Conservation (phyloP, 495 filamentous ascomycete genomes). For the Lasiosphaeriaceae sp. region DNA sequence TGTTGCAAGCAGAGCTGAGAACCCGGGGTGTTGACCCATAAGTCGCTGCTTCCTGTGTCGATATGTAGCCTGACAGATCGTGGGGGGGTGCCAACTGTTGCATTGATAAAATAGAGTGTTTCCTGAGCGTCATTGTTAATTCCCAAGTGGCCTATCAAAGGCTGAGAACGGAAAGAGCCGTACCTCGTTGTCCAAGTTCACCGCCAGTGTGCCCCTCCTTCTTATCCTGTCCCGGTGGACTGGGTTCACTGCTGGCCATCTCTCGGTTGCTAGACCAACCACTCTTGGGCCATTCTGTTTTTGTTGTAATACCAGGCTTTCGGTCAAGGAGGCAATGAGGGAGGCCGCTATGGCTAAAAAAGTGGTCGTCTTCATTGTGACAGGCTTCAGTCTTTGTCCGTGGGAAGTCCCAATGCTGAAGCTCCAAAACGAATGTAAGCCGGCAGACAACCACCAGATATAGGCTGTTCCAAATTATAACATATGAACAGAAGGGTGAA, state of each 20-base stretch:
- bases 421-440: neutral
- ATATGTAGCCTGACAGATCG: conserved; percentile 63
- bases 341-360: conserved; percentile 20
- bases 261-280: conserved; percentile 45
- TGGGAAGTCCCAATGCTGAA: neutral
- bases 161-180: neutral
- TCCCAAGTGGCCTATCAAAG: neutral
- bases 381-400: neutral
- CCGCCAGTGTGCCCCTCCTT: conserved; percentile 39
- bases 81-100: conserved; percentile 66
- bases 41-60: conserved; percentile 84
- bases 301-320: conserved; percentile 17
- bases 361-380: neutral
- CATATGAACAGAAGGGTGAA: no score
- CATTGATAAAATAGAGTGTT: conserved; percentile 68
- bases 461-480: no score
- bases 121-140: conserved; percentile 35
- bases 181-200: conserved; percentile 48
- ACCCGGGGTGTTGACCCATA: conserved; percentile 74
- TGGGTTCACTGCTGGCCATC: conserved; percentile 38
- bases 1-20: conserved; percentile 55
- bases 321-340: conserved; percentile 13
- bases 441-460: no score
- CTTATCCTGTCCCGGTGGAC: conserved; percentile 41
- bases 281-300: conserved; percentile 35